phyloP scores from a whole-genome alignment of 495 filamentous ascomycete species.

The Aspergillus panamensis region DNA sequence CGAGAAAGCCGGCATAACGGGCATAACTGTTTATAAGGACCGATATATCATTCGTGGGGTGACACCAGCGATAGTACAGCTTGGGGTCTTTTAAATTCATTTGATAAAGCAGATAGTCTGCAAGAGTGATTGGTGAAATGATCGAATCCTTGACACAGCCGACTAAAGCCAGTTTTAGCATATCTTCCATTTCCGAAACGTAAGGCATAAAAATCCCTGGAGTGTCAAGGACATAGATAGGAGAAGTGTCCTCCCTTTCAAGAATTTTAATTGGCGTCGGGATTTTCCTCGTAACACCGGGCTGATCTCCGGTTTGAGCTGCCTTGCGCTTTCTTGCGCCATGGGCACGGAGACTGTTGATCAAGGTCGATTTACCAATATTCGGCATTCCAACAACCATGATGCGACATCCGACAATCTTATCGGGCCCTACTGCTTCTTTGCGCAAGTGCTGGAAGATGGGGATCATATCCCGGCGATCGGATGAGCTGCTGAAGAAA shows the following conservation, averaged over 20 bases:
- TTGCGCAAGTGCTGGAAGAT: constrained; percentile 57
- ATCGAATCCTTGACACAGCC: constrained; percentile 89
- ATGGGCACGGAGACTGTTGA: constrained; percentile 74
- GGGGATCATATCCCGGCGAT: constrained; percentile 45
- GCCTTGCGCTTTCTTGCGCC: constrained; percentile 73
- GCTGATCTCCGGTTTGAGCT: constrained; percentile 76
- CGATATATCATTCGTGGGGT: constrained; percentile 78
- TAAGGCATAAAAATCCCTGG: constrained; percentile 93
- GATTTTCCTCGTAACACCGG: constrained; percentile 86
- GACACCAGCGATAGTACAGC: constrained; percentile 61
- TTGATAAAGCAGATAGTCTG: constrained; percentile 84
- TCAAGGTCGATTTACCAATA: constrained; percentile 82
- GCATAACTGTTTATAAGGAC: constrained; percentile 67
- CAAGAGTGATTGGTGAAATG: constrained; percentile 67
- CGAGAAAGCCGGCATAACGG: constrained; percentile 67
- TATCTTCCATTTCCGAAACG: constrained; percentile 75
- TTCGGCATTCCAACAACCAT: constrained; percentile 98
- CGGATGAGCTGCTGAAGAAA: constrained; percentile 60
- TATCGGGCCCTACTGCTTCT: constrained; percentile 43
- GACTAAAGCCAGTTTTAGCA: constrained; percentile 88
- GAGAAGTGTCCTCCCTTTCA: constrained; percentile 46
- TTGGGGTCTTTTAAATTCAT: constrained; percentile 61
- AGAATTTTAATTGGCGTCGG: constrained; percentile 78
- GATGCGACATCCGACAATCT: constrained; percentile 67
- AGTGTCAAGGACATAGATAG: constrained; percentile 68